These are phyloP conservation scores for Coemansia sp. DNA, from an alignment of 192 early-diverging fungal genomes.

Conservation along the genomic window DNA sequence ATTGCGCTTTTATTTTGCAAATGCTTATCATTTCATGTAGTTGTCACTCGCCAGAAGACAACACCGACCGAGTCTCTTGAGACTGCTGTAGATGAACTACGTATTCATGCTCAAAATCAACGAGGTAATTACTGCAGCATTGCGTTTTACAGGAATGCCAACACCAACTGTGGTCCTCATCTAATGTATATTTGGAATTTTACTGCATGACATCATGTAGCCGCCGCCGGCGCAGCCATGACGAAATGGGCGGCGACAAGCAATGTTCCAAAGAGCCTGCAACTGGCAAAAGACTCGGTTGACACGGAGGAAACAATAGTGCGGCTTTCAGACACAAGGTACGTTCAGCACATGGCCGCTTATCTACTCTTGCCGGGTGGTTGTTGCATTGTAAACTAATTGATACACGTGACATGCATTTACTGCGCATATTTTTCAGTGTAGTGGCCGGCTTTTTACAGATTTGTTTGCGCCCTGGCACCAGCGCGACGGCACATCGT, in stretches of 20 bases:
- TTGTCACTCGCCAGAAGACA: neutral
- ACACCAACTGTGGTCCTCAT: neutral
- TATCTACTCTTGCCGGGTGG: neutral
- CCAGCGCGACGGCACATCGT: conserved; percentile 31
- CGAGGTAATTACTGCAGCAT: conserved; percentile 7
- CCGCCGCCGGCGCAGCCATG: conserved; percentile 21
- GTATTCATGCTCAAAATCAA: conserved; percentile 2
- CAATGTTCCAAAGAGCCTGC: conserved; percentile 7
- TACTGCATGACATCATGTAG: conserved; percentile 15
- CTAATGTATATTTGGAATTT: neutral
- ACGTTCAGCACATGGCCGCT: neutral
- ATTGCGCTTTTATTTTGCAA: neutral
- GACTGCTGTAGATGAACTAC: neutral
- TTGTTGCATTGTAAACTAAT: conserved; percentile 5
- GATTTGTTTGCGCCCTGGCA: conserved; percentile 50
- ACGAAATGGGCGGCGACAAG: conserved; percentile 18
- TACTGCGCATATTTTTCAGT: neutral
- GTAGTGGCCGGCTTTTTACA: conserved; percentile 48
- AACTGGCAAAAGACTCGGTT: conserved; percentile 12
- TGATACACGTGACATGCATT: conserved; percentile 3
- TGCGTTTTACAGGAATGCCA: neutral
- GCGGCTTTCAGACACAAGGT: conserved; percentile 35
- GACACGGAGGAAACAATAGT: conserved; percentile 24
- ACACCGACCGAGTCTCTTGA: neutral
- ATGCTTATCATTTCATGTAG: neutral